phyloP scores from a whole-genome alignment of 208 protist species.

The Strigomonas culicis region DNA sequence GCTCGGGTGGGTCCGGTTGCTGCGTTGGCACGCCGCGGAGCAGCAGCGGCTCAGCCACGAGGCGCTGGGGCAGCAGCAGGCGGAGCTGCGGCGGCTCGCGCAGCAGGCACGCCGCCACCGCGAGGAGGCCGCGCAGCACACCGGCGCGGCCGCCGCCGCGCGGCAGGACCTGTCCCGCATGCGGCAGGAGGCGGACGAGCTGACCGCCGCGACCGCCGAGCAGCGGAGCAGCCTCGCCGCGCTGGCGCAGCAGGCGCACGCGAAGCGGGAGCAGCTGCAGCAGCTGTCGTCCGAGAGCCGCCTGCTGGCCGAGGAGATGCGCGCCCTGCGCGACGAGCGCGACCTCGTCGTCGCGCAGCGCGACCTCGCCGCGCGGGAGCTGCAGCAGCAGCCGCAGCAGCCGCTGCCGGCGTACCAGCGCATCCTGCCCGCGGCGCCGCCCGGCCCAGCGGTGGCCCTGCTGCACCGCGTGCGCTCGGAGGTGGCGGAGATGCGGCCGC shows the following conservation, averaged over 20 bases:
- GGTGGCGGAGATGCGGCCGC: constrained; percentile 33
- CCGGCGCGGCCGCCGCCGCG: not conserved
- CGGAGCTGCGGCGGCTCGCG: constrained; percentile 13
- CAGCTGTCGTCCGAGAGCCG: not conserved
- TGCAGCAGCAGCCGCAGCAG: not conserved
- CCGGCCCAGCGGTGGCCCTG: constrained; percentile 38
- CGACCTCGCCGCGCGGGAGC: not conserved
- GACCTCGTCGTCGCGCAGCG: constrained; percentile 1
- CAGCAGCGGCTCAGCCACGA: constrained; percentile 11
- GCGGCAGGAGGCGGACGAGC: not conserved
- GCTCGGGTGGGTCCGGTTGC: not conserved
- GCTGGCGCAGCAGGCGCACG: not conserved
- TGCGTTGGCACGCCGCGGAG: not conserved
- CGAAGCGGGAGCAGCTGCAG: not conserved
- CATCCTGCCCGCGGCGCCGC: constrained; percentile 22
- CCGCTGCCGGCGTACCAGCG: constrained; percentile 25
- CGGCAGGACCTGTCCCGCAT: not conserved
- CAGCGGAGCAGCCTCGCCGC: not conserved
- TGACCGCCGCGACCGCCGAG: not conserved
- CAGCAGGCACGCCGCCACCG: constrained; percentile 10
- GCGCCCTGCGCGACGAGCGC: constrained; percentile 3
- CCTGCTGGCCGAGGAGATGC: constrained; percentile 6
- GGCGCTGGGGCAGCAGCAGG: constrained; percentile 3
- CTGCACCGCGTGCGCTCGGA: constrained; percentile 56
- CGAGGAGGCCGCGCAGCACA: constrained; percentile 1